Base-by-base conservation (phyloP, 2,329 filamentous ascomycete genomes). In the Colletotrichum lupini region DNA sequence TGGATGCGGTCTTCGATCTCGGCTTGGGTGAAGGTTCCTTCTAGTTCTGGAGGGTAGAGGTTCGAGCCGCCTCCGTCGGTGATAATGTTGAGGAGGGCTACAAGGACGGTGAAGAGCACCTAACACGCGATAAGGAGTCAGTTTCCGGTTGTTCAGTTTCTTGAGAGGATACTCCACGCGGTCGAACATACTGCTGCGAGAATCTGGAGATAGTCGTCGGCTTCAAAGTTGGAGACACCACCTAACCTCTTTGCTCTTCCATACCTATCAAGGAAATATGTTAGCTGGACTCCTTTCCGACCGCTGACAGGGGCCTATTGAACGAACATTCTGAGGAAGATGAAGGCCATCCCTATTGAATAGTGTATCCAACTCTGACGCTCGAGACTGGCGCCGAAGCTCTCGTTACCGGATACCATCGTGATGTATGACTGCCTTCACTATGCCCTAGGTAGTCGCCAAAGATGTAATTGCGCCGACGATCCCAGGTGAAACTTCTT, bases 1-100 rank as follows among this genome's bases (percentile, higher is more conserved):
- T 82, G 80, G 55, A 86, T 82, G 8, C 85, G 81, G 24, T 84
- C 82, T 35, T 81, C 52, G 5, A 86, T 83, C 11, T 86, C 81
- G 19, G 76, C 68, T 16, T 77, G 71, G 7, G 80, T 81, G 0
- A 78, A 19, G 6, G 22, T 80, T 2, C 73, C 68, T 30, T 80
- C 79, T 30, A 82, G 73, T 64, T 81, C 84, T 5, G 82, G 82
- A 5, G 76, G 81, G 65, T 81, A 84, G 1, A 87, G 77, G 68
- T 86, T 86, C 64, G 72, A 74, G 32, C 72, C 72, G 52, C 72
- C 72, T 1, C 49, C 26, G 35, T 72, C 68, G 30, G 37, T 26
- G 8, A 74, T 59, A 30, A 67, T 6, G 57, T 74, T 72, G 5
- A 74, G 62, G 7, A 55, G 4, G 1, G 59, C 57, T 11, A 67